These are phyloP conservation scores for Zymoseptoria pseudotritici DNA, from an alignment of 2,329 filamentous ascomycete species.

Conservation along the genomic window DNA sequence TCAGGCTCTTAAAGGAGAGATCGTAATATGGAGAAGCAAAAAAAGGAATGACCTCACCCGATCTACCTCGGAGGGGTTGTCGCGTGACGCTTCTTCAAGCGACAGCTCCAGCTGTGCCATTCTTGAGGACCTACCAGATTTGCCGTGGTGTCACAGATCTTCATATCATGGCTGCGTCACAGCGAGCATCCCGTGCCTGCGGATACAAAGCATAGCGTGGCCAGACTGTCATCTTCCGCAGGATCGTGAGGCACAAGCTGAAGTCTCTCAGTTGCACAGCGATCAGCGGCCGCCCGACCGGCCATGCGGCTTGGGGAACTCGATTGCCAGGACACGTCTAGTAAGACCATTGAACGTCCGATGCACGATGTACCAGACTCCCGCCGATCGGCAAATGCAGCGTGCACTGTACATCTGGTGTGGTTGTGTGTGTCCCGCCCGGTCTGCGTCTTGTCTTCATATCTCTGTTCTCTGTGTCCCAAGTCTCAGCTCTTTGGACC, in stretches of 20 bases:
- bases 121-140: not conserved
- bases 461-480: not conserved
- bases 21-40: not conserved
- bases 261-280: too few species aligned
- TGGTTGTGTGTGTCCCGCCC: not conserved
- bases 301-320: not conserved
- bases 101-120: not conserved
- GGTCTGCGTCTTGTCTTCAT: not conserved
- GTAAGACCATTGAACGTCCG: not conserved
- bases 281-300: not conserved
- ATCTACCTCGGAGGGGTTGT: not conserved
- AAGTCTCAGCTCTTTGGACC: not conserved
- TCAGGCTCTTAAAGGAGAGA: not conserved
- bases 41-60: not conserved
- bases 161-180: not conserved
- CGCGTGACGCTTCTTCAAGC: not conserved
- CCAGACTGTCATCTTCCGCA: not conserved
- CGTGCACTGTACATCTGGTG: not conserved
- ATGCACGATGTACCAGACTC: not conserved
- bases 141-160: not conserved
- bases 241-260: too few species aligned
- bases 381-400: not conserved
- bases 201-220: not conserved
- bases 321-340: too few species aligned
- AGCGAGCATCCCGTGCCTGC: not conserved